Base-by-base conservation (phyloP, 257 asterid genomes). In the Nicotiana tabacum region DNA sequence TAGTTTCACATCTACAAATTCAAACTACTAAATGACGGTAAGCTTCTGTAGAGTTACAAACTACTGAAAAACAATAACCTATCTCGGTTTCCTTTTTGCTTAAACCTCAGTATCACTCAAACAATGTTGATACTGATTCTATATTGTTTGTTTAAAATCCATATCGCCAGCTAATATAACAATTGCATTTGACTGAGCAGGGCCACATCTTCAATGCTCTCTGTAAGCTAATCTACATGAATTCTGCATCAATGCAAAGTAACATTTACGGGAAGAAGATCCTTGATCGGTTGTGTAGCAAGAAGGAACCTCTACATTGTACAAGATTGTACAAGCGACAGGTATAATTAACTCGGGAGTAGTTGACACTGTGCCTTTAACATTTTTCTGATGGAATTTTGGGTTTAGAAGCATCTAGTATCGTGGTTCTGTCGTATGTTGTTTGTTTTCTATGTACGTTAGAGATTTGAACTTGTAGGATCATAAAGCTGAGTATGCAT, bases 251-350 rank as follows among this genome's bases (percentile, higher is more conserved):
- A 24, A 93, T 94, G 92, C 91, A 86, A 69, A 87, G 87, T 90
- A 91, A 90, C 84, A 83, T 88, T 3, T 94, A 86, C 4, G 98
- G 97, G 67, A 90, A 85, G 79, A 94, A 90, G 91, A 87, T 94
- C 74, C 92, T 92, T 74, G 89, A 84, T 51, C 85, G 89, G 86
- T 90, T 32, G 92, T 83, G 15, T 90, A 90, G 85, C 83, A 83
- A 57, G 64, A 76, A 76, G 80, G 64, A 76, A 2, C 43, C 37
- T 2, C 37, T 76, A 32, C 43, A 51, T 51, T 15, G 24, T 4
- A 16, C 82, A 84, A 81, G 77, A 51, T 62, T 81, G 82, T 72
- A 65, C 77, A 78, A 67, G 84, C 43, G 66, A 43, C 58, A 57
- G 69, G 76, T 84, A 70, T 46, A 30, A 56, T 24, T 21, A 30